Percentiles rank a stretch among this genome's conserved stretches.
Conservation (phyloP, 805 yeast genomes). For the Saturnispora gosingensis region DNA sequence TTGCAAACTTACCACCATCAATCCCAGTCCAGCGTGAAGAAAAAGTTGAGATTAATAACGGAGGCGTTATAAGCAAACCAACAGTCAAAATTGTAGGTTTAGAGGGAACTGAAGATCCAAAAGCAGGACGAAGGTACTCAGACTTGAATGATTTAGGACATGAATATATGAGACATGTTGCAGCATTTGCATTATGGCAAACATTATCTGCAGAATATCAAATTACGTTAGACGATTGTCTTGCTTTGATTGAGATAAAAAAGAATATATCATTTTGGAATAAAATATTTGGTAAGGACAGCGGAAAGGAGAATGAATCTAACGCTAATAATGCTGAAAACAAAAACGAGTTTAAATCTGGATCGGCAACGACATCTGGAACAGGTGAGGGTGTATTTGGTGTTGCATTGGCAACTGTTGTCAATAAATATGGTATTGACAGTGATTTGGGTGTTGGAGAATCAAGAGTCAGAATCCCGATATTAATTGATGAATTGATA, state of each 20-base stretch:
- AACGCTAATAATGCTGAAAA: constrained; percentile 2
- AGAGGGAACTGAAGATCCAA: neutral
- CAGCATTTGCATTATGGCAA: constrained; percentile 43
- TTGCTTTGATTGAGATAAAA: constrained; percentile 34
- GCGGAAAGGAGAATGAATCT: neutral
- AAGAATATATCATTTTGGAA: constrained; percentile 45
- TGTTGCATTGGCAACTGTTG: constrained; percentile 57
- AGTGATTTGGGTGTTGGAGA: constrained; percentile 83
- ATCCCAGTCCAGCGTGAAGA: constrained; percentile 17
- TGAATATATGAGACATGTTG: constrained; percentile 47
- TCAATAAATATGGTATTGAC: constrained; percentile 66
- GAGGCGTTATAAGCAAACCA: neutral
- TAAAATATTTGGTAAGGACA: constrained; percentile 28
- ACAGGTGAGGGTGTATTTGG: constrained; percentile 59
- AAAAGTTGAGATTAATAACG: neutral
- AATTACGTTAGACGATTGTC: constrained; percentile 31
- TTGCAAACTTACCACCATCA: constrained; percentile 30
- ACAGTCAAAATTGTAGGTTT: neutral
- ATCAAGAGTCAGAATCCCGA: constrained; percentile 68
- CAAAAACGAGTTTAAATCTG: constrained; percentile 13
- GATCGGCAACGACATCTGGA: constrained; percentile 13
- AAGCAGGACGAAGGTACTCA: constrained; percentile 38
- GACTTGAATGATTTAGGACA: constrained; percentile 53
- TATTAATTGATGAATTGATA: constrained; percentile 77
- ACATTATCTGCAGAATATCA: constrained; percentile 17